phyloP scores from a whole-genome alignment of 169 alveolate genomes.

The Plasmodium cynomolgi region DNA sequence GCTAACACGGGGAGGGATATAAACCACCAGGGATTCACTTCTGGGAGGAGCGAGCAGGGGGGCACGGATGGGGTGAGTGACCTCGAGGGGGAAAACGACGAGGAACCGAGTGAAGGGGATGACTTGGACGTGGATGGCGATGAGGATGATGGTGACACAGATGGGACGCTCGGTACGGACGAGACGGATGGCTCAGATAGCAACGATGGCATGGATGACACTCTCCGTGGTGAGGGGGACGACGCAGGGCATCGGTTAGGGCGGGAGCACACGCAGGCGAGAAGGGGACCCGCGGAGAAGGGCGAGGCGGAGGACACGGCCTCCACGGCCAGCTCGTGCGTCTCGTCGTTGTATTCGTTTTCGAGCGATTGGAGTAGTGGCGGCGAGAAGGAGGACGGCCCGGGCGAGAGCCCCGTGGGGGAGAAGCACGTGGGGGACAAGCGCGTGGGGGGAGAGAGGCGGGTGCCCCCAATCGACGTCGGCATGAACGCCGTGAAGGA shows the following conservation, averaged over 20 bases:
- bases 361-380: slow-evolving; percentile 33
- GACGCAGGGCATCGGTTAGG: not conserved
- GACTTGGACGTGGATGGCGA: not conserved
- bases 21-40: not conserved
- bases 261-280: not conserved
- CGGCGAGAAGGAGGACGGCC: not conserved
- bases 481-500: slow-evolving; percentile 1
- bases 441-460: not conserved
- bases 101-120: not conserved
- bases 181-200: not conserved
- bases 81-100: not conserved
- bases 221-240: not conserved
- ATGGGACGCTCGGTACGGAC: not conserved
- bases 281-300: not conserved
- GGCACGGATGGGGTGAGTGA: not conserved
- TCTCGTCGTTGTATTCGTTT: slow-evolving; percentile 29
- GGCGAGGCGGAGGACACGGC: not conserved
- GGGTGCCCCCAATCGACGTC: not conserved
- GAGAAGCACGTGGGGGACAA: not conserved
- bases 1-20: not conserved
- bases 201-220: not conserved
- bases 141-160: not conserved
- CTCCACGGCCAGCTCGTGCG: slow-evolving; percentile 17
- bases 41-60: too few species aligned
- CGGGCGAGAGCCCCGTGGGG: not conserved